Evolutionary conservation across 345 rosid genomes (phyloP).

Genomic region (Excoecaria agallocha): DNA sequence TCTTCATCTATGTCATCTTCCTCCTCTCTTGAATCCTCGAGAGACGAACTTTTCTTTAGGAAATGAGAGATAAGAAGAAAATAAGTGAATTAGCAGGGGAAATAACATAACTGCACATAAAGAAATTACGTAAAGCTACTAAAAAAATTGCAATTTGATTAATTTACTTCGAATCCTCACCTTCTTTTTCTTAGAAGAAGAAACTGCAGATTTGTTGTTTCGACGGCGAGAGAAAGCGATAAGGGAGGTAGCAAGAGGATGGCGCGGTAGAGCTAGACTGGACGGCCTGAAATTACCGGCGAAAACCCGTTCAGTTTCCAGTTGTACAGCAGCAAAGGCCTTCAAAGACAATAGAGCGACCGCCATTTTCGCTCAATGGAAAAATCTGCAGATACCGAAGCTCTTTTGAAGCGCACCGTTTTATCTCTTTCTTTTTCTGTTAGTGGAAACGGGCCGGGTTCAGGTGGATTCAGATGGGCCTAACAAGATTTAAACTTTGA

Average conservation of each 20-base stretch:
- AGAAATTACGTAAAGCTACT: background rate
- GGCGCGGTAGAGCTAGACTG: constrained; percentile 33
- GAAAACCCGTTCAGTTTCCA: constrained; percentile 16
- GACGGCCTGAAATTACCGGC: constrained; percentile 10
- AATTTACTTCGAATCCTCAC: constrained; percentile 14
- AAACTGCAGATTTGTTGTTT: constrained; percentile 24
- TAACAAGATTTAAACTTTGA: no score
- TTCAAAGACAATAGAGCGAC: constrained; percentile 38
- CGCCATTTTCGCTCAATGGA: constrained; percentile 34
- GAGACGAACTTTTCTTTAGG: constrained; percentile 29
- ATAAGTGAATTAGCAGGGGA: background rate
- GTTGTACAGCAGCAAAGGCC: constrained; percentile 25
- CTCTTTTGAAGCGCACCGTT: no score
- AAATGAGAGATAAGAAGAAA: background rate
- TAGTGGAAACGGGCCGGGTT: no score
- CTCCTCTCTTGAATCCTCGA: constrained; percentile 28
- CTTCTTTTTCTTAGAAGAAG: constrained; percentile 43
- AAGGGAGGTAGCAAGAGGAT: constrained; percentile 24
- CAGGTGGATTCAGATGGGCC: no score
- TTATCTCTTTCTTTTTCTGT: no score
- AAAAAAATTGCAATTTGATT: background rate
- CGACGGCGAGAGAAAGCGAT: constrained; percentile 54
- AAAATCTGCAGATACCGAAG: no score
- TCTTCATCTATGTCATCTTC: constrained; percentile 55
- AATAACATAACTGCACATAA: background rate